Conservation (phyloP, 2,329 filamentous ascomycete species). For the Aspergillus pseudonomiae region DNA sequence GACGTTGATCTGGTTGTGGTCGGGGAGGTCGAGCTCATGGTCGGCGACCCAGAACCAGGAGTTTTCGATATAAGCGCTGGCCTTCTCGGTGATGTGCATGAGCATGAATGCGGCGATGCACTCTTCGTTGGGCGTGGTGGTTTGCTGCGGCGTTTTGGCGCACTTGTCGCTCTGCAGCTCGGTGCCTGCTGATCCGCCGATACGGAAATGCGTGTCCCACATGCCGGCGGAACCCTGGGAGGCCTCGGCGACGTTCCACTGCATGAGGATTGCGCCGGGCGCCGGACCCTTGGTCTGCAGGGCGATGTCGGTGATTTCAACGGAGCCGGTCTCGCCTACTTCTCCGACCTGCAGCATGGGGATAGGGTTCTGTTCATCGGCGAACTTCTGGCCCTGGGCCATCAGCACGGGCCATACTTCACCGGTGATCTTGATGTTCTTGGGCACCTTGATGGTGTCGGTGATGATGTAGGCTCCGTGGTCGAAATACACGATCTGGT, state of each 20-base stretch:
- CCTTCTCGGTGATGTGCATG: constrained; percentile 57
- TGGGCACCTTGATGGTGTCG: constrained; percentile 63
- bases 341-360: constrained; percentile 86
- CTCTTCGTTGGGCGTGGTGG: constrained; percentile 62
- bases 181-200: constrained; percentile 85
- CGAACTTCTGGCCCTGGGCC: constrained; percentile 74
- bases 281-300: constrained; percentile 82
- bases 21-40: constrained; percentile 78
- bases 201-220: constrained; percentile 95
- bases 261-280: constrained; percentile 84
- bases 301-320: constrained; percentile 87
- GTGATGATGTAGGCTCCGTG: constrained; percentile 66
- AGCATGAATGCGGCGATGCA: constrained; percentile 75
- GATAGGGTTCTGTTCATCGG: constrained; percentile 72
- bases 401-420: constrained; percentile 92
- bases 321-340: constrained; percentile 72
- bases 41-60: constrained; percentile 89
- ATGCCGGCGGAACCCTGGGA: constrained; percentile 72
- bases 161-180: constrained; percentile 79
- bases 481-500: constrained; percentile 66
- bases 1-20: constrained; percentile 70
- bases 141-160: constrained; percentile 70
- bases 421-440: constrained; percentile 83
- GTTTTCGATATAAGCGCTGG: constrained; percentile 81
- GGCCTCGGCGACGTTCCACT: constrained; percentile 79